Evolutionary conservation across 1,139 yeast genomes (phyloP), one percentile per base, ranked within the genome.

Genomic region (Hyphopichia pseudoburtonii): DNA sequence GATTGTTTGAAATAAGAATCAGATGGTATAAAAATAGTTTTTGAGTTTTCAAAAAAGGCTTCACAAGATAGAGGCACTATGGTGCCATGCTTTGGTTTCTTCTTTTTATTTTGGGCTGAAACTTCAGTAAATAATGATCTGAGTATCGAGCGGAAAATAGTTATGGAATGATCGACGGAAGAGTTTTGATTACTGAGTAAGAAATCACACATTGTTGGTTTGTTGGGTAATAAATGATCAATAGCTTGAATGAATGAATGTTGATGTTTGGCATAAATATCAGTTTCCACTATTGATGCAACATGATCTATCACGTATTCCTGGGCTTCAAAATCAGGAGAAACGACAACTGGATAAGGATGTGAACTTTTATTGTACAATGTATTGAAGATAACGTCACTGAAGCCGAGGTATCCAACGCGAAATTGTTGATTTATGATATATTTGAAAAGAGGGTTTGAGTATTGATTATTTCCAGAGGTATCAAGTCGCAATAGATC

Each of bases 171-270:
- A 12, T 30, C 26, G 16, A 29, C 37, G 8, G 22, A 22, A 11
- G 22, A 27, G 12, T 35, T 39, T 2, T 34, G 36, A 3, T 35
- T 40, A 14, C 46, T 45, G 3, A 59, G 50, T 11, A 78, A 43
- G 7, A 66, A 51, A 4, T 70, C 69, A 48, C 83, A 71, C 22
- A 76, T 37, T 2, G 66, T 44, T 2, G 66, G 66, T 30, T 80
- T 77, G 1, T 63, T 36, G 1, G 67, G 66, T 4, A 86, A 51
- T 5, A 82, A 52, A 7, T 63, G 52, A 43, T 82, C 83, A 3
- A 87, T 67, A 0, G 88, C 92, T 43, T 87, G 95, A 6, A 90
- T 80, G 19, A 78, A 78, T 0, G 95, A 84, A 46, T 81, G 70
- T 47, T 82, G 86, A 36, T 82, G 78, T 30, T 77, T 75, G 2